phyloP scores from a whole-genome alignment of 2,329 filamentous ascomycete species.

The Ophiosphaerella korrae region DNA sequence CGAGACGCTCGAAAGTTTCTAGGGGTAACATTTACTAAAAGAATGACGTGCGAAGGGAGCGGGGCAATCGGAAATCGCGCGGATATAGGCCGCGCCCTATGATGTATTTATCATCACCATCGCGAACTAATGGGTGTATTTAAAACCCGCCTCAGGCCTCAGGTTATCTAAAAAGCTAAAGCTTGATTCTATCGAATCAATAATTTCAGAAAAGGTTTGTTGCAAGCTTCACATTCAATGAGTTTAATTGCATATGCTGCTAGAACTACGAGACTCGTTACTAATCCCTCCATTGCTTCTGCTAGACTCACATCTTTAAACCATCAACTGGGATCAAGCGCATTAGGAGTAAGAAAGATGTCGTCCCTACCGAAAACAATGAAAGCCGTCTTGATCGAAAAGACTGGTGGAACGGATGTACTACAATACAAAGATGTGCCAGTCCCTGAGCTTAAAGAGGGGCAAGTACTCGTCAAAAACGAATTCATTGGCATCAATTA shows the following conservation, averaged over 20 bases:
- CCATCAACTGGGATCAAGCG: conserved; percentile 19
- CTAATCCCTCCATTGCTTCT: conserved; percentile 15
- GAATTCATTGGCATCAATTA: conserved; percentile 82
- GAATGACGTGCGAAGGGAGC: too few species aligned
- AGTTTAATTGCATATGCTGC: conserved; percentile 14
- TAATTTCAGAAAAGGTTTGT: neutral
- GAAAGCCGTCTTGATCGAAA: conserved; percentile 74
- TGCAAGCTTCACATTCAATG: conserved; percentile 12
- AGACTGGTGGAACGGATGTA: conserved; percentile 74
- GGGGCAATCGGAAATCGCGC: too few species aligned
- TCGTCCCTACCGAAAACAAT: conserved; percentile 67
- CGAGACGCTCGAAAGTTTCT: too few species aligned
- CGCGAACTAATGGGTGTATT: too few species aligned
- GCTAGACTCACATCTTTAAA: conserved; percentile 24
- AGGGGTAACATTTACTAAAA: too few species aligned
- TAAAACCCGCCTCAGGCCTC: too few species aligned
- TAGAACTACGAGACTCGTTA: conserved; percentile 11
- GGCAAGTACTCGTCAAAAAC: conserved; percentile 80
- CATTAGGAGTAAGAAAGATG: conserved; percentile 40
- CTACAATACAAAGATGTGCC: conserved; percentile 73
- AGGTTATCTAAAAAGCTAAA: neutral
- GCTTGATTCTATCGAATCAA: neutral
- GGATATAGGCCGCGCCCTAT: too few species aligned
- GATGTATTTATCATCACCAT: too few species aligned
- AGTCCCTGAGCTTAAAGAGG: conserved; percentile 70